phyloP scores from a whole-genome alignment of 352 stramenopile genomes.

The Phytophthora crassamura region DNA sequence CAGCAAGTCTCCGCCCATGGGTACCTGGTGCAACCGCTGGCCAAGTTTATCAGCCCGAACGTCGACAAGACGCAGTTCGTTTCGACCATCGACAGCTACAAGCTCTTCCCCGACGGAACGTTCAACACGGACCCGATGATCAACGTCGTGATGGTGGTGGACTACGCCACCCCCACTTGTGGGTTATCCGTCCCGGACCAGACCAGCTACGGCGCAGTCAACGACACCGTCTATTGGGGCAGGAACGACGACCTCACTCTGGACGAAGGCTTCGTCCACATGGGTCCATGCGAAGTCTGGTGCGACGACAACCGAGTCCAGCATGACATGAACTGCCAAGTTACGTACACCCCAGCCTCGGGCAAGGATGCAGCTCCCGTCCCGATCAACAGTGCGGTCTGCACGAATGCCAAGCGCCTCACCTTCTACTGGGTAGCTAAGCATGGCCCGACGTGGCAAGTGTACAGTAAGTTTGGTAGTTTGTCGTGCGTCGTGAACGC shows the following conservation, averaged over 20 bases:
- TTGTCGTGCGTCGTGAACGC: neutral
- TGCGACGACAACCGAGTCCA: constrained; percentile 45
- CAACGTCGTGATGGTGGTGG: constrained; percentile 42
- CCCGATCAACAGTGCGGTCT: constrained; percentile 48
- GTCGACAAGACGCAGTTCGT: constrained; percentile 54
- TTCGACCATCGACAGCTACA: constrained; percentile 48
- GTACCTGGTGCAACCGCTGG: constrained; percentile 46
- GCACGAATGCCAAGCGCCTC: constrained; percentile 41
- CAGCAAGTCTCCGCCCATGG: constrained; percentile 39
- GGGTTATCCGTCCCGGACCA: constrained; percentile 52
- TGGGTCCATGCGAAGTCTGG: constrained; percentile 55
- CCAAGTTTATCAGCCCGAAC: constrained; percentile 42
- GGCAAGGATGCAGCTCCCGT: constrained; percentile 38
- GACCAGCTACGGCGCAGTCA: constrained; percentile 37
- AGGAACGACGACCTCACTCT: constrained; percentile 37
- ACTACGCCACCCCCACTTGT: constrained; percentile 36
- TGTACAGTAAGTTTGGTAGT: constrained; percentile 47
- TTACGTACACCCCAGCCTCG: constrained; percentile 35
- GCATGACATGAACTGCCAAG: constrained; percentile 46
- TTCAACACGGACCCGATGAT: constrained; percentile 39
- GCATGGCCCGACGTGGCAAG: constrained; percentile 58
- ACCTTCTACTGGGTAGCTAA: constrained; percentile 67
- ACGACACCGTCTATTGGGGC: constrained; percentile 51
- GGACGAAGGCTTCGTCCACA: constrained; percentile 48
- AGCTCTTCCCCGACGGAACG: constrained; percentile 38